Evolutionary conservation across 768 basidiomycete species (phyloP), one percentile per base, ranked within the genome.

Genomic region (Exidia glandulosa): DNA sequence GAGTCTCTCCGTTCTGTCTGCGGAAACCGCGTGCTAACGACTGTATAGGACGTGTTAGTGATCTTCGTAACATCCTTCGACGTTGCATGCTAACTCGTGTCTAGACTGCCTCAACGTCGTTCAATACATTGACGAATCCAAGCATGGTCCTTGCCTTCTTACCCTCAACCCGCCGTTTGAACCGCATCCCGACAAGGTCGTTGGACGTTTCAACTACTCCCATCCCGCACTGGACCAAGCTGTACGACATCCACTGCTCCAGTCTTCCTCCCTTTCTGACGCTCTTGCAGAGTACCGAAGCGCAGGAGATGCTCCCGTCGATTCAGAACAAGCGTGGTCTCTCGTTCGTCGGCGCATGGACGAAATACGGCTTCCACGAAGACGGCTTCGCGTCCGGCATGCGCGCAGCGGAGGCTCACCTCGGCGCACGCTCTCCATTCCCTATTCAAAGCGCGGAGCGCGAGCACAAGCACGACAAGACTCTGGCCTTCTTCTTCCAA

Each of bases 291-390:
- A 68, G 66, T 34, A 67, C 71, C 29, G 58, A 59, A 30, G 63
- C 69, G 6, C 73, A 73, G 59, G 41, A 55, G 1, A 63, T 60
- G 2, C 63, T 74, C 1, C 68, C 65, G 12, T 23, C 41, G 1
- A 74, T 74, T 32, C 73, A 74, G 52, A 71, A 73, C 62, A 67
- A 54, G 27, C 66, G 72, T 14, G 63, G 67, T 13, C 65, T 74
- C 41, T 64, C 69, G 7, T 74, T 68, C 52, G 68, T 63, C 2
- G 73, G 73, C 6, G 72, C 73, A 32, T 74, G 73, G 73, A 72
- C 71, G 5, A 68, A 70, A 47, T 72, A 72, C 57, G 73, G 73
- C 2, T 73, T 73, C 66, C 73, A 74, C 63, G 73, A 74, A 63
- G 73, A 73, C 62, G 70, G 70, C 1, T 72, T 72, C 60, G 56